Conservation (phyloP, 2,329 filamentous ascomycete genomes). For the Fusarium brachygibbosum region DNA sequence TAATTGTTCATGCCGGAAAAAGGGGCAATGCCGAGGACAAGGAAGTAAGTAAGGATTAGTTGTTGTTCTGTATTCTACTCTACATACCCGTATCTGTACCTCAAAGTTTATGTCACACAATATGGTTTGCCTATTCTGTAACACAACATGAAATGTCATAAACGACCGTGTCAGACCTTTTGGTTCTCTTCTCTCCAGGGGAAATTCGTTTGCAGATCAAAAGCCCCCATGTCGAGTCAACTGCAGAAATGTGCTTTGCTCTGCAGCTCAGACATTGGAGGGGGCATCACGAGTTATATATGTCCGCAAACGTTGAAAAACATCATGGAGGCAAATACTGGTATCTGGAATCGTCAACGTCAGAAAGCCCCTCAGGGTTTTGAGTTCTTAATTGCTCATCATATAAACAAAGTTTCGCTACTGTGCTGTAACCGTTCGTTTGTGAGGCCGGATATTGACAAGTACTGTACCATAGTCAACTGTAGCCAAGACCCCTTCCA, state of each 20-base stretch:
- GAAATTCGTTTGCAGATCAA: conserved; percentile 42
- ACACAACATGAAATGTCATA: conserved; percentile 33
- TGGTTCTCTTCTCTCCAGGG: conserved; percentile 24
- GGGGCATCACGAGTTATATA: background rate
- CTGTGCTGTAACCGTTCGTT: conserved; percentile 4
- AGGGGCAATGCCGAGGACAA: background rate
- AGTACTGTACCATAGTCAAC: background rate
- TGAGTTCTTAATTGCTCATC: conserved; percentile 19
- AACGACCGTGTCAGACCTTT: conserved; percentile 11
- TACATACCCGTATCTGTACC: background rate
- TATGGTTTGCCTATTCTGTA: conserved; percentile 18
- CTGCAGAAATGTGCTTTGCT: conserved; percentile 42
- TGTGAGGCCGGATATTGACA: conserved; percentile 5
- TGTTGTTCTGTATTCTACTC: background rate
- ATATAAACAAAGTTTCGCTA: conserved; percentile 41
- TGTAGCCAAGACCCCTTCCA: conserved; percentile 27
- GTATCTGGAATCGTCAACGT: background rate
- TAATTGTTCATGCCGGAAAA: conserved; percentile 2
- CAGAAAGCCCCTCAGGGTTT: background rate
- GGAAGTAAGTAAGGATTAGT: conserved; percentile 2
- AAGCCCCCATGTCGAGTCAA: conserved; percentile 22
- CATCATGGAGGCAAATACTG: background rate
- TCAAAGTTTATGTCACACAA: background rate
- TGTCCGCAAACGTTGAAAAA: conserved; percentile 34
- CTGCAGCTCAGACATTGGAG: conserved; percentile 23